These are phyloP conservation scores for Nepenthes mirabilis DNA, from an alignment of 148 eudicot species.

Conservation along the genomic window DNA sequence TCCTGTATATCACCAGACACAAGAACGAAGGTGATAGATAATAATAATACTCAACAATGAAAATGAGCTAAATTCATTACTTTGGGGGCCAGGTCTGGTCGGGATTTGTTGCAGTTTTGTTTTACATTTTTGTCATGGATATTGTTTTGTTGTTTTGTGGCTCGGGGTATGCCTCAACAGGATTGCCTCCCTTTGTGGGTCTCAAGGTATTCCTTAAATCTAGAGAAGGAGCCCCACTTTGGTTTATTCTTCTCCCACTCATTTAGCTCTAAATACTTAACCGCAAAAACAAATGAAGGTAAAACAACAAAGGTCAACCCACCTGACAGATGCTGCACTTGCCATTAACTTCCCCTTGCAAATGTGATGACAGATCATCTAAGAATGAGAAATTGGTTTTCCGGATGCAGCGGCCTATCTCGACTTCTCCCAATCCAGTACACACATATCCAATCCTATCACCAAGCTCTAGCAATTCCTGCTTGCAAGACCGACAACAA, in stretches of 20 bases:
- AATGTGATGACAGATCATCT: conserved; percentile 20
- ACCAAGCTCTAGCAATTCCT: conserved; percentile 87
- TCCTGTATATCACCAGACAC: conserved; percentile 25
- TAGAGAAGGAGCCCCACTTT: too few relatives aligned
- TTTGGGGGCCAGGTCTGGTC: background rate
- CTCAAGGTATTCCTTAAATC: too few relatives aligned
- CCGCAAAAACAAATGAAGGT: background rate
- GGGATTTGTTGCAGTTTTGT: too few relatives aligned
- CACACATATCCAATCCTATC: conserved; percentile 79
- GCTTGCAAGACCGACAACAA: conserved; percentile 10
- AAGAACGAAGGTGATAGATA: too few relatives aligned
- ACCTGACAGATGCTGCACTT: conserved; percentile 91
- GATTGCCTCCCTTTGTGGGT: too few relatives aligned
- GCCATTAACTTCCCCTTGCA: conserved; percentile 26
- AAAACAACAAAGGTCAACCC: background rate
- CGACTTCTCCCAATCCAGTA: conserved; percentile 79
- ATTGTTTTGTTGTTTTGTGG: too few relatives aligned
- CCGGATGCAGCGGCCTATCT: conserved; percentile 56
- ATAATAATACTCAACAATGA: background rate
- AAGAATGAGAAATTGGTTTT: conserved; percentile 33
- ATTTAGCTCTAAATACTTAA: background rate
- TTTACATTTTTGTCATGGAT: too few relatives aligned
- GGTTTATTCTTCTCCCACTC: too few relatives aligned
- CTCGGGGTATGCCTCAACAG: too few relatives aligned
- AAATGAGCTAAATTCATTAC: background rate